Evolutionary conservation across 176 grass and related monocot genomes (phyloP).

Genomic region (Panicum miliaceum): DNA sequence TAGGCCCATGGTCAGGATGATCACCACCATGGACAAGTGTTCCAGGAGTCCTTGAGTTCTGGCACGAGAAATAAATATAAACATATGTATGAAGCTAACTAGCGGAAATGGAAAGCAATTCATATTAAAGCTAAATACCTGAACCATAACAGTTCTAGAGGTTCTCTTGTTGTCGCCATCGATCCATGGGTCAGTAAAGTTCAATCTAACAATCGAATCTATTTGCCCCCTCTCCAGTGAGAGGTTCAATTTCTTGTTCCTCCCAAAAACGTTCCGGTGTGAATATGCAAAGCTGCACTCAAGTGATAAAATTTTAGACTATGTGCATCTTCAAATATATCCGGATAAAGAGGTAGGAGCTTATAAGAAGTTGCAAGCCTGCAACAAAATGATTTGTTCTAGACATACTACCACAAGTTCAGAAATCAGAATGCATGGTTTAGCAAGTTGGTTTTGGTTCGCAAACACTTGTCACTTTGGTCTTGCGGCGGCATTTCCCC

Average conservation of each 20-base stretch:
- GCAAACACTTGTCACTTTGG: not conserved
- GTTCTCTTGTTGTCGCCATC: constrained; percentile 95
- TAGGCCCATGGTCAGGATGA: constrained; percentile 63
- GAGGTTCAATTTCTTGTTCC: constrained; percentile 93
- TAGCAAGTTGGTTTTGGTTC: constrained; percentile 1
- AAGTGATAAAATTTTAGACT: constrained; percentile 15
- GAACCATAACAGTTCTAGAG: constrained; percentile 81
- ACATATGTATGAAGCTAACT: constrained; percentile 19
- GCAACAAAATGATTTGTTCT: not conserved
- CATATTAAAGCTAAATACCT: constrained; percentile 59
- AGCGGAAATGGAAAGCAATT: constrained; percentile 13
- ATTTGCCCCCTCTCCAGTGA: constrained; percentile 93
- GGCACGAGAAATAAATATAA: constrained; percentile 40
- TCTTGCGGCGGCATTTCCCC: not conserved
- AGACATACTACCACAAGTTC: not conserved
- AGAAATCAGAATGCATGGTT: not conserved
- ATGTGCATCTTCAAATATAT: constrained; percentile 24
- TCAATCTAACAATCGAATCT: constrained; percentile 89
- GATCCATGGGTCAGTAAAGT: constrained; percentile 97
- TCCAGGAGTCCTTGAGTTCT: constrained; percentile 91
- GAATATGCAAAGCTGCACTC: constrained; percentile 90
- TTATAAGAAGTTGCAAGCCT: not conserved
- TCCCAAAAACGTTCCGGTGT: constrained; percentile 93
- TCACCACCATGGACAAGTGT: constrained; percentile 85
- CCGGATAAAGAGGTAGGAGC: not conserved